Base-by-base conservation (phyloP, 1,139 yeast species). In the Candida tropicalis region DNA sequence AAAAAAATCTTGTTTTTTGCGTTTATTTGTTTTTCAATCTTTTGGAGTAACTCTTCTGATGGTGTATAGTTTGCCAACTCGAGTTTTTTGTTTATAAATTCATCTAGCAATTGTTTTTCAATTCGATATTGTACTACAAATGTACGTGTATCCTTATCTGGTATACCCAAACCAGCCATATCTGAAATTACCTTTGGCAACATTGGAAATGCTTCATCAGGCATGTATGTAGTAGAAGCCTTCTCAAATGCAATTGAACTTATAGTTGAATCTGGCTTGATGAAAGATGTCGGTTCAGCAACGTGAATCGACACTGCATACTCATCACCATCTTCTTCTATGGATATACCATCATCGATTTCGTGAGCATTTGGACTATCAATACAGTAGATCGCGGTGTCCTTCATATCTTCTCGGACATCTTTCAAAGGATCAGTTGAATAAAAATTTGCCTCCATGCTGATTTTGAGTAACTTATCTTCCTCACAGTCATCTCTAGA, bases 331-430 rank as follows among this genome's bases (percentile, higher is more conserved):
- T 65, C 47, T 23, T 59, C 59, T 31, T 69, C 68, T 15, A 93
- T 66, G 0, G 96, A 81, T 22, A 93, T 74, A 37, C 98, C 99
- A 62, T 93, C 99, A 62, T 93, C 99, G 48, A 93, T 87, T 62
- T 93, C 99, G 54, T 86, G 85, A 0, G 98, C 97, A 35, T 75
- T 75, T 10, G 73, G 80, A 2, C 85, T 77, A 63, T 93, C 99
- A 46, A 93, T 90, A 63, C 98, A 90, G 59, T 83, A 93, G 0
- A 91, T 82, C 0, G 84, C 78, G 29, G 75, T 63, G 10, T 67
- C 58, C 0, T 59, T 60, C 47, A 70, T 75, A 22, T 66, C 67
- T 27, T 54, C 56, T 50, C 86, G 54, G 3, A 60, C 45, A 0
- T 40, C 31, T 2, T 48, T 46, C 24, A 70, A 57, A 0, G 75